Evolutionary conservation across 306 rosid genomes (phyloP), one percentile per base, ranked within the genome.

Genomic region (Crataegus laevigata): DNA sequence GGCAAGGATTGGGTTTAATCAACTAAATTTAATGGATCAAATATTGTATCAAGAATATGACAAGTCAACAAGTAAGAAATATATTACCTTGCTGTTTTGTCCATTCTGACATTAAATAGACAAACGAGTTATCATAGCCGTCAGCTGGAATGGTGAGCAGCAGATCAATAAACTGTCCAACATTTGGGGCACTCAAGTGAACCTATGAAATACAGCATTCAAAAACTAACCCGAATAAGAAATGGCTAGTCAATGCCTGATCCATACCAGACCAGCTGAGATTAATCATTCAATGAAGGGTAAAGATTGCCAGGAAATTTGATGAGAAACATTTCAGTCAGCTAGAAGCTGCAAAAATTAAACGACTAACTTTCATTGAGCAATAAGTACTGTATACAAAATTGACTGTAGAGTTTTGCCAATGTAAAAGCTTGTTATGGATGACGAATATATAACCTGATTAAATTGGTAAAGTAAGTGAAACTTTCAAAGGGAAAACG

Each of bases 21-120:
- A 36, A 34, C 28, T 57, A 40, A 8, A 55, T 22, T 55, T 55
- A 22, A 22, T 55, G 38, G 36, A 55, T 34, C 15, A 55, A 21
- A 36, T 17, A 55, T 22, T 57, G 75, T 32, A 72, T 26, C 65
- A 40, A 40, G 43, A 40, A 40, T 40, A 40, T 40, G 43, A 40
- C 43, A 40, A 40, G 12, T 40, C 43, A 38, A 38, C 11, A 2
- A 40, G 43, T 40, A 40, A 40, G 79, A 82, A 66, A 75, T 76
- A 75, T 76, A 7, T 80, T 77, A 91, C 98, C 94, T 88, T 94
- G 97, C 79, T 83, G 96, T 81, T 86, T 91, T 62, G 94, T 86
- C 98, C 98, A 94, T 83, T 94, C 97, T 75, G 90, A 85, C 96
- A 94, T 91, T 29, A 94, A 86, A 77, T 90, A 94, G 74, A 82